phyloP scores from a whole-genome alignment of 768 basidiomycete species.

The Boletellus emodensis region DNA sequence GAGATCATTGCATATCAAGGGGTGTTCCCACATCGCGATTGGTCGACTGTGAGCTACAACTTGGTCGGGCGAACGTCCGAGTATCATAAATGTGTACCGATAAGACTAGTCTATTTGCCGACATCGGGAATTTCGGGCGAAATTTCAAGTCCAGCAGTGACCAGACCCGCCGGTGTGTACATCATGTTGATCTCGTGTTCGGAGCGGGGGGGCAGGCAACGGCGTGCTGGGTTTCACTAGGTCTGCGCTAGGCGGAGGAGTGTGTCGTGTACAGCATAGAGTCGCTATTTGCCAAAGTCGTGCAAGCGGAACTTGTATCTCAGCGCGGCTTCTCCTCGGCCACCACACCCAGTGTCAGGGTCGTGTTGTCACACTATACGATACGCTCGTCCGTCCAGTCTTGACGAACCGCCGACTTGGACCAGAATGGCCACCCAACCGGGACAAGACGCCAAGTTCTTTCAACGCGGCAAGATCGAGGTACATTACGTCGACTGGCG shows the following conservation, averaged over 20 bases:
- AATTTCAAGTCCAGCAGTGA: no score
- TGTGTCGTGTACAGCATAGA: not conserved
- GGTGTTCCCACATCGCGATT: no score
- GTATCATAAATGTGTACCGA: slow-evolving; percentile 23
- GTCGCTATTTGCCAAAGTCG: not conserved
- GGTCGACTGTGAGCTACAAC: no score
- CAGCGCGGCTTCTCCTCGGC: not conserved
- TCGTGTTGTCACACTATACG: not conserved
- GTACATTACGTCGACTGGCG: slow-evolving; percentile 34
- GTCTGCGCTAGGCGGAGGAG: not conserved
- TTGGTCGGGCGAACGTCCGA: not conserved
- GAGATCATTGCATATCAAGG: no score
- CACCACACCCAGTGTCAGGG: not conserved
- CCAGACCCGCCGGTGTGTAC: not conserved
- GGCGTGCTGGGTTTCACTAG: not conserved
- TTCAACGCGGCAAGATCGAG: slow-evolving; percentile 89
- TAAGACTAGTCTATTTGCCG: slow-evolving; percentile 18
- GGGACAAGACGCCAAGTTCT: slow-evolving; percentile 90
- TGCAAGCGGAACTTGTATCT: not conserved
- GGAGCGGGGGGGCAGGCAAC: not conserved
- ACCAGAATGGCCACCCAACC: slow-evolving; percentile 45
- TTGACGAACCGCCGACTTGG: not conserved
- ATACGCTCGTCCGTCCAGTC: not conserved
- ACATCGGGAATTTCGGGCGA: no score
- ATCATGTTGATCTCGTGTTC: not conserved